These are phyloP conservation scores for Populus pruinosa DNA, from an alignment of 345 rosid genomes.

Conservation along the genomic window DNA sequence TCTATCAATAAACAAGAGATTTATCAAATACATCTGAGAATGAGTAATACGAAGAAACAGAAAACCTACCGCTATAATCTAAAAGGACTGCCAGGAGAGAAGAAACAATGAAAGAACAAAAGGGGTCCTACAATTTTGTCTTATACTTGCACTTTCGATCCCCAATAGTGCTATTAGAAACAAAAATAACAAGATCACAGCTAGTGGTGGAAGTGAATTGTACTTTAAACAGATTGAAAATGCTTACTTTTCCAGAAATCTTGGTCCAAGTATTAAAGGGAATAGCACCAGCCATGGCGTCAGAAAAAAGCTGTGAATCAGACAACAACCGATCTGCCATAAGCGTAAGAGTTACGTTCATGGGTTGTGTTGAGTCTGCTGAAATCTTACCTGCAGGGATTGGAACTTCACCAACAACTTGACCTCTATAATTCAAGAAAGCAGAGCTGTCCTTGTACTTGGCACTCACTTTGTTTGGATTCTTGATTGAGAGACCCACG, in stretches of 20 bases:
- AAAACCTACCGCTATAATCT: not conserved
- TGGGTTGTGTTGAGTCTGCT: constrained; percentile 34
- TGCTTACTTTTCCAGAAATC: constrained; percentile 55
- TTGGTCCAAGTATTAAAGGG: constrained; percentile 41
- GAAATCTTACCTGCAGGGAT: constrained; percentile 52
- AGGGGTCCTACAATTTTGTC: constrained; percentile 44
- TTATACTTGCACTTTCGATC: constrained; percentile 55
- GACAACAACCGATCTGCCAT: constrained; percentile 63
- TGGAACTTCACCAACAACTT: constrained; percentile 60
- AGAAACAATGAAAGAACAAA: not conserved
- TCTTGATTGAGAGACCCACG: constrained; percentile 49
- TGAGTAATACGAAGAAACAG: not conserved
- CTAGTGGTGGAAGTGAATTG: constrained; percentile 42
- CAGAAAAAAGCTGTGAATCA: constrained; percentile 33
- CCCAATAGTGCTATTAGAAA: constrained; percentile 40
- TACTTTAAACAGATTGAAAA: constrained; percentile 44
- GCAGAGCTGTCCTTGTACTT: constrained; percentile 46
- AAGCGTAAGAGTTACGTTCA: constrained; percentile 60
- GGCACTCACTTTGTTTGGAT: constrained; percentile 70
- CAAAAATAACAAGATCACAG: constrained; percentile 50
- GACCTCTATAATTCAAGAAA: constrained; percentile 53
- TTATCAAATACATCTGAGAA: not conserved
- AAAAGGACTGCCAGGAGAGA: not conserved
- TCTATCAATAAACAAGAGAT: not conserved
- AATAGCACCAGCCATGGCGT: constrained; percentile 36